A percentile compares a stretch with the other conserved stretches of the same genome.
Conservation (phyloP, 2,329 filamentous ascomycete genomes). For the Fusarium sp. region DNA sequence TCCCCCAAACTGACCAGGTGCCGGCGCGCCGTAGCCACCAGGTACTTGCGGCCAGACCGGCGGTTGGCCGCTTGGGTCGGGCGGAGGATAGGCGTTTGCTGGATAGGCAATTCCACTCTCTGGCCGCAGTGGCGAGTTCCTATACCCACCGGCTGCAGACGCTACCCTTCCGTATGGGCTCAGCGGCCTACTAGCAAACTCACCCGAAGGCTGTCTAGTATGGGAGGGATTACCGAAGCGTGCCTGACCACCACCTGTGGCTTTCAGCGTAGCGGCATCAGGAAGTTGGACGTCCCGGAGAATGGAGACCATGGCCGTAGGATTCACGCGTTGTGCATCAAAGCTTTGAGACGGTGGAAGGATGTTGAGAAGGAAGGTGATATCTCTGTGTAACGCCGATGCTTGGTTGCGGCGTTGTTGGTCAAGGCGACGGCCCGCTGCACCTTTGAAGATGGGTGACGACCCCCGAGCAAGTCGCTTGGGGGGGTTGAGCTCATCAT, state of each 20-base stretch:
- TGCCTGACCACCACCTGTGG: constrained; percentile 54
- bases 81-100: constrained; percentile 48
- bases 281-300: constrained; percentile 77
- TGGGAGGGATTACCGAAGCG: constrained; percentile 54
- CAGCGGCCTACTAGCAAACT: constrained; percentile 58
- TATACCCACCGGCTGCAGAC: constrained; percentile 59
- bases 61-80: constrained; percentile 43
- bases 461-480: constrained; percentile 91
- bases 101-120: constrained; percentile 52
- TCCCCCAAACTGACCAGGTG: constrained; percentile 53
- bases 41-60: constrained; percentile 49
- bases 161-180: constrained; percentile 63
- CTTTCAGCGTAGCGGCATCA: constrained; percentile 68
- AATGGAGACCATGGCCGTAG: constrained; percentile 78
- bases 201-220: constrained; percentile 57
- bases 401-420: constrained; percentile 76
- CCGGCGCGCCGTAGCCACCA: constrained; percentile 49
- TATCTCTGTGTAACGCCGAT: constrained; percentile 78
- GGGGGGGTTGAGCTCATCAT: constrained; percentile 79
- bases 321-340: constrained; percentile 75
- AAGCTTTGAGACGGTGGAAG: constrained; percentile 81
- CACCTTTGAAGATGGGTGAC: constrained; percentile 86
- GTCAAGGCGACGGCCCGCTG: constrained; percentile 85
- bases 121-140: constrained; percentile 65
- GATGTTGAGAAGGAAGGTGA: constrained; percentile 75